Percentiles rank a stretch among this genome's conserved stretches.
Conservation (phyloP, 805 yeast species). For the Saccharomyces jurei region DNA sequence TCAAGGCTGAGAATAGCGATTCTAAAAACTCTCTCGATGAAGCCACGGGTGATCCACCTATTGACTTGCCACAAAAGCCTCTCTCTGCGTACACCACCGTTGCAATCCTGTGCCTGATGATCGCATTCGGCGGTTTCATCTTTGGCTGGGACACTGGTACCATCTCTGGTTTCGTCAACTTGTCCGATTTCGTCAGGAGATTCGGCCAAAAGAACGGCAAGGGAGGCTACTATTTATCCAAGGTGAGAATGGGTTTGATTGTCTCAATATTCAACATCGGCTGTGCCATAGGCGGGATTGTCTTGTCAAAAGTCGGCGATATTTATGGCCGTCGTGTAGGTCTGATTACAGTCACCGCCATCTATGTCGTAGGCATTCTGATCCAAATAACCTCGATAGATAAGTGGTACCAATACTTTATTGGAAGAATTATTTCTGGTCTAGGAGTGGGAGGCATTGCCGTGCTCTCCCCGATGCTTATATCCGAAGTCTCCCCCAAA, state of each 20-base stretch:
- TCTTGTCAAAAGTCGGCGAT: slow-evolving; percentile 52
- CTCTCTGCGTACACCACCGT: slow-evolving; percentile 23
- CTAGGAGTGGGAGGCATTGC: slow-evolving; percentile 67
- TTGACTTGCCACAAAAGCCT: slow-evolving; percentile 23
- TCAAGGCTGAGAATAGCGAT: neutral
- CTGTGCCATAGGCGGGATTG: slow-evolving; percentile 63
- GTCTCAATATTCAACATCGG: slow-evolving; percentile 61
- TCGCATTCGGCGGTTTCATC: slow-evolving; percentile 30
- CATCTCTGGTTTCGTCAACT: slow-evolving; percentile 56
- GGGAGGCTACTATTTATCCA: slow-evolving; percentile 41
- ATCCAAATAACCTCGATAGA: slow-evolving; percentile 50
- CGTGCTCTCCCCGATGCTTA: slow-evolving; percentile 64
- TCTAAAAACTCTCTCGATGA: neutral
- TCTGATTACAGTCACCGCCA: slow-evolving; percentile 48
- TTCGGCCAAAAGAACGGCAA: slow-evolving; percentile 42
- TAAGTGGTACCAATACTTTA: slow-evolving; percentile 60
- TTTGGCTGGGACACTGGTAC: slow-evolving; percentile 79
- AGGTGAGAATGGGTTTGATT: slow-evolving; percentile 47
- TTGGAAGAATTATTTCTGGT: slow-evolving; percentile 40
- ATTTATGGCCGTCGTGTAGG: slow-evolving; percentile 58
- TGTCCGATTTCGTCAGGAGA: slow-evolving; percentile 43
- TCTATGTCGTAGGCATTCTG: slow-evolving; percentile 60
- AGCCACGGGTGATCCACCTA: neutral
- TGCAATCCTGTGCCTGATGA: slow-evolving; percentile 17
- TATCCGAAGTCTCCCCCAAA: slow-evolving; percentile 61